Evolutionary conservation across 73 alveolate species (phyloP).

Genomic region (Tetrahymena elliotti): DNA sequence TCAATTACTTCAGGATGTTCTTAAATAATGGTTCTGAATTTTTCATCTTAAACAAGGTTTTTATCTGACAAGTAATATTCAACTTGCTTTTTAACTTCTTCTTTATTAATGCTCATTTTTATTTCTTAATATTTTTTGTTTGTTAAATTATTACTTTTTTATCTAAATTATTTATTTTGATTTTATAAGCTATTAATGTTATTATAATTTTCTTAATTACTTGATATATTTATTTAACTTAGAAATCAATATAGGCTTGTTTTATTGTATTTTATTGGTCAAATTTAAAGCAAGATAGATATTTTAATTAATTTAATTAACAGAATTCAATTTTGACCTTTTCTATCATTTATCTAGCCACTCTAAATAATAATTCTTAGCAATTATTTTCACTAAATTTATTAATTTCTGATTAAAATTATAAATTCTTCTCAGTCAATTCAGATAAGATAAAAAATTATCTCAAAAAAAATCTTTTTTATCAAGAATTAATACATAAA

Average conservation of each 20-base stretch:
- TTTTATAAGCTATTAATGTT: background rate
- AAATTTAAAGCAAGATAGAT: background rate
- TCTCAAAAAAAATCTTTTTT: no score
- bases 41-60: constrained; percentile 64
- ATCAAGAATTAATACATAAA: background rate
- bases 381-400: background rate
- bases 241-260: background rate
- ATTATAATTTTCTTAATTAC: background rate
- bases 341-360: background rate
- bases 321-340: background rate
- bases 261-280: background rate
- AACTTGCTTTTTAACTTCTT: constrained; percentile 48
- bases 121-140: background rate
- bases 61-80: constrained; percentile 87
- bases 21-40: constrained; percentile 66
- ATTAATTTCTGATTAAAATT: background rate
- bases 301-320: background rate
- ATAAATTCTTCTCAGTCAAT: background rate
- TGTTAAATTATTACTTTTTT: background rate
- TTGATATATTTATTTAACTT: background rate
- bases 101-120: background rate
- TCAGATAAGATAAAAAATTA: background rate
- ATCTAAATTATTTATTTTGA: background rate
- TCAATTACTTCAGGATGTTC: constrained; percentile 23
- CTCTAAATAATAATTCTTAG: background rate